Base-by-base conservation (phyloP, 371 early-diverging fungal species). In the Mucor velutinosus region DNA sequence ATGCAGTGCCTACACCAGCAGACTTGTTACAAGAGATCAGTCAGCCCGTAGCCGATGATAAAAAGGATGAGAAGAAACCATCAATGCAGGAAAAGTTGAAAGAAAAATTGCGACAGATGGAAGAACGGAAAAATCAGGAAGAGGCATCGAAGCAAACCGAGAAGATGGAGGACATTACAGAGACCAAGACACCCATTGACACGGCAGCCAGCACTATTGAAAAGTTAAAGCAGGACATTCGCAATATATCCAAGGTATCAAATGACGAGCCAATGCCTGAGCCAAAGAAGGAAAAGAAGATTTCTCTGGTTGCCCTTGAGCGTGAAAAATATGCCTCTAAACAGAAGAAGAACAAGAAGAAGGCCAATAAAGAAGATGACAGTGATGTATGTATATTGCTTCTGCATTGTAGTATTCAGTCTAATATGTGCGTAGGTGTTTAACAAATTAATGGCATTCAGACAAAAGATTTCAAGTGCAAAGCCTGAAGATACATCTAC, bases 161-260 rank as follows among this genome's bases (percentile, higher is more conserved):
- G 8, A 62, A 58, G 56, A 66, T 32, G 69, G 63, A 21, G 39
- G 43, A 45, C 12, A 60, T 12, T 30, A 32, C 0, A 51, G 35
- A 33, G 11, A 11, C 33, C 19, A 53, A 53, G 23, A 29, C 55
- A 19, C 51, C 58, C 27, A 21, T 56, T 21, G 68, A 80, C 37
- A 41, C 66, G 30, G 62, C 68, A 53, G 45, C 63, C 10, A 72
- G 72, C 25, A 77, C 80, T n/a, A 87, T 87, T 29, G 85, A 84
- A 49, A 77, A 83, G 29, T 61, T 89, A 23, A 86, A 85, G 56
- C 70, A 78, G 32, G 90, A 89, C 35, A 87, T 88, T 58, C 85
- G 82, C 15, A 81, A 84, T 62, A 81, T 87, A 67, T 79, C 83
- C 21, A 75, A 77, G 47, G 58, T 32, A 15, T 14, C 32, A 17